Percentiles rank a stretch among this genome's conserved stretches.
Conservation (phyloP, 2,329 filamentous ascomycete species). For the Onygena corvina region DNA sequence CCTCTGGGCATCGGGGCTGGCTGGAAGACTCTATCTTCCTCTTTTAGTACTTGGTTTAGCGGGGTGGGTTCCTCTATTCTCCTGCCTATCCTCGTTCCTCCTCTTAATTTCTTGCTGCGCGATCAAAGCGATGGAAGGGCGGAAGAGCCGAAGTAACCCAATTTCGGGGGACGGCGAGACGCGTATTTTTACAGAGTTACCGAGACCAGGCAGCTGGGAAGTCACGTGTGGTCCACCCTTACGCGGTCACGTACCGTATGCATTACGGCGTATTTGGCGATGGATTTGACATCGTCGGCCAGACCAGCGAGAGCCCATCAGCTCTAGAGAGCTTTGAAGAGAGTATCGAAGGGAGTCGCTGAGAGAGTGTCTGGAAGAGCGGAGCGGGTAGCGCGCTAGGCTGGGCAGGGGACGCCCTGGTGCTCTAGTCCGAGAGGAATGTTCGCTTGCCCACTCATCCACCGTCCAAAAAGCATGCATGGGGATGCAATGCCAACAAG, state of each 20-base stretch:
- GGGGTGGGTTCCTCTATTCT: background rate
- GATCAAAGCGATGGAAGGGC: background rate
- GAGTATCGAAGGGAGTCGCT: too few relatives aligned
- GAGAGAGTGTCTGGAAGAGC: too few relatives aligned
- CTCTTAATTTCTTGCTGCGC: background rate
- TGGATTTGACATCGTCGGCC: too few relatives aligned
- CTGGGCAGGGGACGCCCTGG: too few relatives aligned
- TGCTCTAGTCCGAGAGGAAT: background rate
- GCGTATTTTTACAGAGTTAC: constrained; percentile 4
- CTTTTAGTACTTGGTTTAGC: background rate
- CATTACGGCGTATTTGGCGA: too few relatives aligned
- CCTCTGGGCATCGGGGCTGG: background rate
- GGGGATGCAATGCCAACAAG: background rate
- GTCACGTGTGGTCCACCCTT: constrained; percentile 1
- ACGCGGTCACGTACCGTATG: background rate
- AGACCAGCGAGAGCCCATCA: too few relatives aligned
- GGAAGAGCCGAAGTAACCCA: constrained; percentile 1
- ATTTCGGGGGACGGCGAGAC: background rate
- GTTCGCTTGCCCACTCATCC: background rate
- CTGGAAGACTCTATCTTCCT: too few relatives aligned
- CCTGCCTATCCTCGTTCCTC: background rate
- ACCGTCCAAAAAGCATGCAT: background rate
- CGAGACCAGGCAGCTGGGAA: constrained; percentile 3
- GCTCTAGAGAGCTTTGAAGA: too few relatives aligned
- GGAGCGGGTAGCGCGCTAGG: constrained; percentile 2